Evolutionary conservation across 106 monocot genomes (phyloP).

Genomic region (Dactylorhiza incarnata): DNA sequence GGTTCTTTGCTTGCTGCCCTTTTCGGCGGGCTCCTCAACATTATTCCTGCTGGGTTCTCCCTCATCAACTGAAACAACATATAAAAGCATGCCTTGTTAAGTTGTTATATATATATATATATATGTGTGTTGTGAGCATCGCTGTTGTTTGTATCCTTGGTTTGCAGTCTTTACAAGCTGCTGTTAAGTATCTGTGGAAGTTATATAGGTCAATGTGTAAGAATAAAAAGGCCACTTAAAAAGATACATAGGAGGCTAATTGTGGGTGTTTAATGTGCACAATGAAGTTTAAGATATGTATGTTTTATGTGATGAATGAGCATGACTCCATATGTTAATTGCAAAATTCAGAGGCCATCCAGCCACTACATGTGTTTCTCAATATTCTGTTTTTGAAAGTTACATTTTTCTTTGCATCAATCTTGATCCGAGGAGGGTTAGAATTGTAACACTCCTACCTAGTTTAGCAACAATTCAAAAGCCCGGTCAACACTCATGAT

Average conservation of each 20-base stretch:
- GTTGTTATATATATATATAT: too few relatives aligned
- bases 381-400: too few relatives aligned
- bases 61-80: not conserved
- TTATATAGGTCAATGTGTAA: not conserved
- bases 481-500: too few relatives aligned
- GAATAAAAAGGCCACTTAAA: not conserved
- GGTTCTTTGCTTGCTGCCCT: constrained; percentile 4
- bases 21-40: constrained; percentile 1
- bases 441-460: too few relatives aligned
- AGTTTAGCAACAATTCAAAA: too few relatives aligned
- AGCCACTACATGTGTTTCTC: too few relatives aligned
- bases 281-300: not conserved
- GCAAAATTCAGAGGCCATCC: too few relatives aligned
- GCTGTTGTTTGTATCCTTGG: not conserved
- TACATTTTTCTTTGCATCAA: too few relatives aligned
- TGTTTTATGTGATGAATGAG: not conserved
- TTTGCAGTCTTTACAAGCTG: not conserved
- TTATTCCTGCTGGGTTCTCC: constrained; percentile 9
- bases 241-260: not conserved
- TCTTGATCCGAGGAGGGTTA: too few relatives aligned
- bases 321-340: too few relatives aligned
- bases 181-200: not conserved
- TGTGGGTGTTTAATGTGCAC: not conserved
- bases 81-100: not conserved
- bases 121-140: not conserved